These are phyloP conservation scores for Eucalyptus paniculata DNA, from an alignment of 345 rosid species.

Conservation along the genomic window DNA sequence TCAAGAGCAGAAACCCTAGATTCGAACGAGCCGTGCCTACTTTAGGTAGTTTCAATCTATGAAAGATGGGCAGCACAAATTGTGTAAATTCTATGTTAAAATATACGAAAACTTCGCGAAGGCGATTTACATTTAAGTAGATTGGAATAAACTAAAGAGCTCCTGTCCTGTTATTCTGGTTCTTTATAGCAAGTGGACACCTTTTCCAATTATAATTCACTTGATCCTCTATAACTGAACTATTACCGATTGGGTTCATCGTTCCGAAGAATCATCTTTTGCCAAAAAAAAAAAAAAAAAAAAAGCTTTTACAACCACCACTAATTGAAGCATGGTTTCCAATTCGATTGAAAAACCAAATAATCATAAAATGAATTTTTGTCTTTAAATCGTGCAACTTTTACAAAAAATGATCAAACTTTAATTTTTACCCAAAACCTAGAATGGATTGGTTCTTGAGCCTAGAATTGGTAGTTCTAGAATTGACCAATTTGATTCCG, in stretches of 20 bases:
- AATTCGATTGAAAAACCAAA: neutral
- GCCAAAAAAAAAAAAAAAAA: neutral
- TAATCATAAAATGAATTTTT: neutral
- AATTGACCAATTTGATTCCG: neutral
- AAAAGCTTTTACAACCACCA: neutral
- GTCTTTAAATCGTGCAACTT: neutral
- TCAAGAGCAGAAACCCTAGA: neutral
- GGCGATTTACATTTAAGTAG: neutral
- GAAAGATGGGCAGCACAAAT: neutral
- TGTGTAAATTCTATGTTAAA: neutral
- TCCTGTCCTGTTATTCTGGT: neutral
- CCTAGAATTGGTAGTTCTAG: neutral
- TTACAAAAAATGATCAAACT: fast-evolving
- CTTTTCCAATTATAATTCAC: neutral
- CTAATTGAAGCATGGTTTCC: neutral
- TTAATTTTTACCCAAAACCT: neutral
- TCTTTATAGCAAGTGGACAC: neutral
- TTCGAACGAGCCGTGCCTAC: neutral
- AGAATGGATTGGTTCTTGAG: neutral
- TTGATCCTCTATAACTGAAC: neutral
- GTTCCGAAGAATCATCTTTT: neutral
- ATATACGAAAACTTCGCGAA: neutral
- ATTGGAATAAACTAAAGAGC: neutral
- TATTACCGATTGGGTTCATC: neutral
- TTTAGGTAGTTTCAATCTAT: neutral